Evolutionary conservation across 345 rosid genomes (phyloP), one percentile per base, ranked within the genome.

Genomic region (Mercurialis annua): DNA sequence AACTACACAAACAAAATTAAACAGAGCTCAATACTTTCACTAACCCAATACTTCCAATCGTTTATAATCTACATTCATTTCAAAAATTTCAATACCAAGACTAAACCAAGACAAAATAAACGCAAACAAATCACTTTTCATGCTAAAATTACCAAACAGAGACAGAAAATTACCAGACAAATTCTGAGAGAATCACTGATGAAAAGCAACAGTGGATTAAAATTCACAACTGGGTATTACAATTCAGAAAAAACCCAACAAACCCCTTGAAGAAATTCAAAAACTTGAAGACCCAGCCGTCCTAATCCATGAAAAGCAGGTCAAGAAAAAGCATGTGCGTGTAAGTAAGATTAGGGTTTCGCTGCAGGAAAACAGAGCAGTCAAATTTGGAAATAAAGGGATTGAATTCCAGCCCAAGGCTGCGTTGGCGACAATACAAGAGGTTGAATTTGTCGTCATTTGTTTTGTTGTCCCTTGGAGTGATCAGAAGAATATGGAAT

Each of bases 401-500:
- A 71, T 70, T 76, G 66, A 64, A 62, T 47, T 40, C 69, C 72
- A 9, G 40, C 40, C 70, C 78, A 67, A 77, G 84, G 79, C 79
- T 80, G 80, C 81, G 70, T 82, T 77, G 74, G 73, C 74, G 74
- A 85, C 81, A 78, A 78, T 42, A 67, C 78, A 77, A 72, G 83
- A 72, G 78, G 80, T 66, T 71, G 83, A 44, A 73, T 83, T 87
- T 87, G 90, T 87, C 89, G 65, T 69, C 82, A 80, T 71, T 46
- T 68, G 81, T 49, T 74, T 77, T 78, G 78, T 77, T 80, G 82
- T 81, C 81, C 70, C 70, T 75, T 75, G 81, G 78, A 56, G 71
- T 65, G 66, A 60, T 74, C 81, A 71, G 73, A 77, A 74, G 85
- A 82, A 85, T 75, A 80, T 73, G 92, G 92, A 87, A 85, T 87